Percentiles rank a stretch among this genome's conserved stretches.
These are phyloP conservation scores for Kwoniella dejecticola DNA, from an alignment of 768 basidiomycete genomes.

Conservation along the genomic window DNA sequence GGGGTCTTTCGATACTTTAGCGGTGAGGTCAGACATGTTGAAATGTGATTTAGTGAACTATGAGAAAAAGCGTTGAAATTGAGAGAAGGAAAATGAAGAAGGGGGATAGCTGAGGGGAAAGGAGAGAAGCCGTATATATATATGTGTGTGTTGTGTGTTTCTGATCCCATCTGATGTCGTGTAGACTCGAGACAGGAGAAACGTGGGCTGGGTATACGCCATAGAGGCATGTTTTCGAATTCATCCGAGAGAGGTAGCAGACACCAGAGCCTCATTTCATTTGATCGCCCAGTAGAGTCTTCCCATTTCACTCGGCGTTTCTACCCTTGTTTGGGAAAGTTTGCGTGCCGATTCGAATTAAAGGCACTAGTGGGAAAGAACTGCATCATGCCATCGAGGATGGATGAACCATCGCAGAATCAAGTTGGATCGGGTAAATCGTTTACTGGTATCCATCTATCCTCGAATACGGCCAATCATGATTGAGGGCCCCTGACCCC, in stretches of 20 bases:
- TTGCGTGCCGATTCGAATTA: slow-evolving; percentile 2
- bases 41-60: slow-evolving; percentile 1
- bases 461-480: not conserved
- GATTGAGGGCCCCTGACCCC: not conserved
- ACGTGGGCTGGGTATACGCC: slow-evolving; percentile 1
- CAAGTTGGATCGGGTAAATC: not conserved
- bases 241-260: no score
- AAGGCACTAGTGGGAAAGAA: slow-evolving; percentile 9
- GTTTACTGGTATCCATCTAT: no score
- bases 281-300: no score
- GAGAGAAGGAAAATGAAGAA: slow-evolving; percentile 9
- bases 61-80: not conserved
- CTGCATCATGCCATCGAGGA: not conserved
- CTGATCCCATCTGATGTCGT: not conserved
- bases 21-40: slow-evolving; percentile 53
- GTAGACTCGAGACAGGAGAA: not conserved
- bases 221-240: no score
- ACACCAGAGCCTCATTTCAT: no score
- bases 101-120: not conserved
- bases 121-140: slow-evolving; percentile 9
- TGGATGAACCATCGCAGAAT: not conserved
- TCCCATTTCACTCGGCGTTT: not conserved
- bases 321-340: not conserved
- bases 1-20: slow-evolving; percentile 44
- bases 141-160: not conserved